Conservation (phyloP, 1,139 yeast genomes). For the Sugiyamaella paludigena region DNA sequence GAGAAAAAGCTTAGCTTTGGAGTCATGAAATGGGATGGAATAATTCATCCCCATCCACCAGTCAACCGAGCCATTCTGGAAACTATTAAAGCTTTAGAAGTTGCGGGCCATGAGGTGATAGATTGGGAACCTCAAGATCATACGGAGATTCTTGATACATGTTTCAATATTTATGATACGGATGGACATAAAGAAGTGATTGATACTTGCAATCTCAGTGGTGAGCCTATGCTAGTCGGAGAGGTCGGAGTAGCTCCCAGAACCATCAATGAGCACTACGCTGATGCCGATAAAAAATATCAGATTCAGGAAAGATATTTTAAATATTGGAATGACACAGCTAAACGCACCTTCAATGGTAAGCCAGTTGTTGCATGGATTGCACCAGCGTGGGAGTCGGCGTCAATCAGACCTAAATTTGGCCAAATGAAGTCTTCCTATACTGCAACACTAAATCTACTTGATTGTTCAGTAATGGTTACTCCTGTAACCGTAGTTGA, state of each 20-base stretch:
- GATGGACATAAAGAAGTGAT: background rate
- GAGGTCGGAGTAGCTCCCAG: background rate
- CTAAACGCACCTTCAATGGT: slow-evolving; percentile 6
- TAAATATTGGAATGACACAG: slow-evolving; percentile 8
- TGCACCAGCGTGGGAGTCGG: slow-evolving; percentile 8
- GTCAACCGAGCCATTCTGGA: slow-evolving; percentile 6
- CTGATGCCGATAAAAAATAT: slow-evolving; percentile 3
- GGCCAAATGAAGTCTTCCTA: slow-evolving; percentile 4
- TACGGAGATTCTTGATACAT: background rate
- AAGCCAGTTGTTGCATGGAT: slow-evolving; percentile 8
- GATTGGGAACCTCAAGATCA: slow-evolving; percentile 35
- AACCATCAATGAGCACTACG: slow-evolving; percentile 4
- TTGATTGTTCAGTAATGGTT: slow-evolving; percentile 35
- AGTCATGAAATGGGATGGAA: slow-evolving; percentile 18
- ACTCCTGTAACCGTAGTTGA: slow-evolving; percentile 60
- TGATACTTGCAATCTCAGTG: background rate
- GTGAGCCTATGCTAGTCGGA: background rate
- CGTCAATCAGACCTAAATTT: background rate
- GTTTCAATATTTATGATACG: slow-evolving; percentile 1
- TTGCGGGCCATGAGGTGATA: slow-evolving; percentile 44
- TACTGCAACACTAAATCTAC: slow-evolving; percentile 24
- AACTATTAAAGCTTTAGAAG: slow-evolving; percentile 22
- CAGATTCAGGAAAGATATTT: slow-evolving; percentile 3
- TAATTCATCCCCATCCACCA: slow-evolving; percentile 18
- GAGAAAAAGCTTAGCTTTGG: slow-evolving; percentile 17